A percentile compares a stretch with the other conserved stretches of the same genome.
phyloP scores from a whole-genome alignment of 2,329 filamentous ascomycete species.

The Pyrenochaeta sp. region DNA sequence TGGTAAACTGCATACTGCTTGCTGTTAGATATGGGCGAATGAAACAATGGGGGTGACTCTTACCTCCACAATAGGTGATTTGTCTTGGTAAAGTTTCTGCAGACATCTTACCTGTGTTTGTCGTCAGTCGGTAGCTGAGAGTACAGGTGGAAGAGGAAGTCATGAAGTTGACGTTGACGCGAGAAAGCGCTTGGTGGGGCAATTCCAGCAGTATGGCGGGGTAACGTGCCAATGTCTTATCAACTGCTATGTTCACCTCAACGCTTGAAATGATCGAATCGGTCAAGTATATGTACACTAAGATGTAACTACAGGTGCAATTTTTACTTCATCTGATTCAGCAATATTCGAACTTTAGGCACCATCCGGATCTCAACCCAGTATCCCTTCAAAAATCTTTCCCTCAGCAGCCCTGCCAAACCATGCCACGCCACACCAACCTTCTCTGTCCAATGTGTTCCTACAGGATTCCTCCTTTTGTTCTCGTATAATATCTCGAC shows the following conservation, averaged over 20 bases:
- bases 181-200: slow-evolving; percentile 21
- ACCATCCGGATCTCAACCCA: slow-evolving; percentile 65
- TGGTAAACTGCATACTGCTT: slow-evolving; percentile 69
- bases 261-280: background rate
- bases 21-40: slow-evolving; percentile 26
- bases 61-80: slow-evolving; percentile 70
- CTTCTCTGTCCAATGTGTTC: slow-evolving; percentile 20
- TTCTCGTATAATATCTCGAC: slow-evolving; percentile 21
- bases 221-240: slow-evolving; percentile 3
- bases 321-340: slow-evolving; percentile 34
- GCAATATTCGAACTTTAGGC: slow-evolving; percentile 63
- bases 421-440: slow-evolving; percentile 32
- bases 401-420: slow-evolving; percentile 46
- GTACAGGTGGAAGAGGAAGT: background rate
- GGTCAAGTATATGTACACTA: background rate
- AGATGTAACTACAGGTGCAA: background rate
- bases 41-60: slow-evolving; percentile 22
- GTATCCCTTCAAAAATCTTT: slow-evolving; percentile 56
- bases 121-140: background rate
- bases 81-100: slow-evolving; percentile 58
- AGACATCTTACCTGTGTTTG: slow-evolving; percentile 25
- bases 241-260: background rate
- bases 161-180: slow-evolving; percentile 13
- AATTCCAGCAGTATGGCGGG: slow-evolving; percentile 17
- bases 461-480: slow-evolving; percentile 21